Conservation (phyloP, 768 basidiomycete genomes). For the Phaffia tasmanica region DNA sequence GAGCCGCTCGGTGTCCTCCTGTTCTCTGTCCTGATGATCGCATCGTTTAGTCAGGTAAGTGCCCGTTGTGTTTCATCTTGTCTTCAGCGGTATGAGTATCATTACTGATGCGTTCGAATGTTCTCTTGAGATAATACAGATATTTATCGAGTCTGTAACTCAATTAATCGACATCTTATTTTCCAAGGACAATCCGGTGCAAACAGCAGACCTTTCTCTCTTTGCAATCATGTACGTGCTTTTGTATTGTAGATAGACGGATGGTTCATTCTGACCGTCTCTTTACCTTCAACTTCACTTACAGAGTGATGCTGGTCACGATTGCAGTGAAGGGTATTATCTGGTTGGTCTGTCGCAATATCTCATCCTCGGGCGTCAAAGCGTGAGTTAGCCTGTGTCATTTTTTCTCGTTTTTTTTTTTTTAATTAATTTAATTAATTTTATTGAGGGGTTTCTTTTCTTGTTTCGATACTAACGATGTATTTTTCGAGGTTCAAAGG, state of each 20-base stretch:
- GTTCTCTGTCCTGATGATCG: slow-evolving; percentile 20
- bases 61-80: too few relatives aligned
- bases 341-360: slow-evolving; percentile 1
- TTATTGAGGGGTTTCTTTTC: too few relatives aligned
- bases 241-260: background rate
- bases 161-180: background rate
- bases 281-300: background rate
- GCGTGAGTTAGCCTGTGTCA: slow-evolving; percentile 5
- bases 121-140: slow-evolving; percentile 4
- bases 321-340: slow-evolving; percentile 15
- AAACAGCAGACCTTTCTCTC: slow-evolving; percentile 1
- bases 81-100: background rate
- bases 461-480: too few relatives aligned
- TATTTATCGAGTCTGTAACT: slow-evolving; percentile 19
- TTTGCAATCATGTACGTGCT: slow-evolving; percentile 16
- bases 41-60: slow-evolving; percentile 17
- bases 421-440: background rate
- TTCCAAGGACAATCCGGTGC: background rate
- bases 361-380: slow-evolving; percentile 11
- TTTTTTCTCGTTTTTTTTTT: too few relatives aligned
- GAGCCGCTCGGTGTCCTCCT: slow-evolving; percentile 17
- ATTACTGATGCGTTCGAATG: background rate
- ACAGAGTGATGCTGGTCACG: slow-evolving; percentile 16
- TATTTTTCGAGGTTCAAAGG: background rate
- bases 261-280: background rate